Conservation (phyloP, 805 yeast genomes). For the Pachysolen tannophilus region DNA sequence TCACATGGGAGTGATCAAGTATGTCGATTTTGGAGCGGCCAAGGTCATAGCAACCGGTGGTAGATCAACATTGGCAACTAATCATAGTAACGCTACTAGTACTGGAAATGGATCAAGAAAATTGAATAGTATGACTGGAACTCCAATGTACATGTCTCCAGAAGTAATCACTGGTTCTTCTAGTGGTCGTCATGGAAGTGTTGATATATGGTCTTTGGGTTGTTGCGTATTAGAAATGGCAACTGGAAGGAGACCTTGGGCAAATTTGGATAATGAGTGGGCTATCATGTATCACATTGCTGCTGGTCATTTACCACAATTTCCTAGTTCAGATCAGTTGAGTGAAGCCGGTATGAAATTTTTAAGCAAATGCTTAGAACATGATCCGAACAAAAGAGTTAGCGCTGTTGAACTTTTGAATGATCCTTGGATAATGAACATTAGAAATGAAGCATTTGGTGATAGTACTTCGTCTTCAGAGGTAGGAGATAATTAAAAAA, state of each 20-base stretch:
- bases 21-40: slow-evolving; percentile 97
- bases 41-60: slow-evolving; percentile 71
- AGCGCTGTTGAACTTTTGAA: slow-evolving; percentile 76
- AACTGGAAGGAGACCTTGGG: slow-evolving; percentile 96
- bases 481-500: slow-evolving; percentile 6
- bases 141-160: slow-evolving; percentile 99
- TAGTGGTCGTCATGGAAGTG: slow-evolving; percentile 53
- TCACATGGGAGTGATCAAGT: slow-evolving; percentile 87
- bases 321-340: slow-evolving; percentile 74
- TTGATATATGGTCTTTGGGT: slow-evolving; percentile 95
- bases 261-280: slow-evolving; percentile 93
- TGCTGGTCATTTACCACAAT: slow-evolving; percentile 83
- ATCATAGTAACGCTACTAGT: too few species aligned
- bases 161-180: slow-evolving; percentile 81
- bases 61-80: slow-evolving; percentile 1
- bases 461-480: slow-evolving; percentile 18
- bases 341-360: slow-evolving; percentile 67
- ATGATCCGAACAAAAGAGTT: slow-evolving; percentile 73
- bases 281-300: slow-evolving; percentile 98
- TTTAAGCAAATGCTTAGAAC: slow-evolving; percentile 67
- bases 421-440: slow-evolving; percentile 85
- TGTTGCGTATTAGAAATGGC: slow-evolving; percentile 96
- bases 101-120: slow-evolving; percentile 16
- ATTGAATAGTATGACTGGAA: slow-evolving; percentile 64
- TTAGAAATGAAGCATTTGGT: slow-evolving; percentile 63